Conservation (phyloP, 2,329 filamentous ascomycete species). For the Hymenoscyphus salicellus region DNA sequence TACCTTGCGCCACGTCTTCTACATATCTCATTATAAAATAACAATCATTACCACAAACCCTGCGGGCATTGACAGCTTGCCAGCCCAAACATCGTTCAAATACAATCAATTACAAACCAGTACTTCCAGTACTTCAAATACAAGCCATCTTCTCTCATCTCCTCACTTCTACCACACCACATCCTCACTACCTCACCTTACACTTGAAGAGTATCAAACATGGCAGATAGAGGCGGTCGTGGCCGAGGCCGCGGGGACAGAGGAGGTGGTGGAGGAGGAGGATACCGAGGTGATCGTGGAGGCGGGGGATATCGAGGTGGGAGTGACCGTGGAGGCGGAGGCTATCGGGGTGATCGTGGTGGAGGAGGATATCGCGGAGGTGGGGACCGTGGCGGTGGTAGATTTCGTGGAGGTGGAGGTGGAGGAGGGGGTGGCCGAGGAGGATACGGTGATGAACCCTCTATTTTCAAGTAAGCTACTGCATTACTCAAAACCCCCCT, state of each 20-base stretch:
- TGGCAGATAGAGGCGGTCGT: constrained; percentile 16
- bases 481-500: not conserved
- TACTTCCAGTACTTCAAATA: not conserved
- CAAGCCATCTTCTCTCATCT: not conserved
- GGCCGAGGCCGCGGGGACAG: constrained; percentile 34
- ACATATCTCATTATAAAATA: no score
- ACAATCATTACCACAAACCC: no score
- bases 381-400: constrained; percentile 27
- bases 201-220: not conserved
- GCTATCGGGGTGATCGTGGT: constrained; percentile 34
- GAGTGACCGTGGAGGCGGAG: constrained; percentile 29
- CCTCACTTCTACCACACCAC: not conserved
- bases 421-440: constrained; percentile 20
- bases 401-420: constrained; percentile 33
- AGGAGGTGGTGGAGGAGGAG: constrained; percentile 25
- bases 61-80: no score
- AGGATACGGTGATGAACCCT: not conserved
- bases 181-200: not conserved
- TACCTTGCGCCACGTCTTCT: no score
- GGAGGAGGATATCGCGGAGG: constrained; percentile 32
- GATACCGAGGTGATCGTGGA: constrained; percentile 33
- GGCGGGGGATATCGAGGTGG: constrained; percentile 33
- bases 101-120: not conserved
- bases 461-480: constrained; percentile 29
- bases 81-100: not conserved